Evolutionary conservation across 2,329 filamentous ascomycete genomes (phyloP).

Genomic region (Boeremia exigua): DNA sequence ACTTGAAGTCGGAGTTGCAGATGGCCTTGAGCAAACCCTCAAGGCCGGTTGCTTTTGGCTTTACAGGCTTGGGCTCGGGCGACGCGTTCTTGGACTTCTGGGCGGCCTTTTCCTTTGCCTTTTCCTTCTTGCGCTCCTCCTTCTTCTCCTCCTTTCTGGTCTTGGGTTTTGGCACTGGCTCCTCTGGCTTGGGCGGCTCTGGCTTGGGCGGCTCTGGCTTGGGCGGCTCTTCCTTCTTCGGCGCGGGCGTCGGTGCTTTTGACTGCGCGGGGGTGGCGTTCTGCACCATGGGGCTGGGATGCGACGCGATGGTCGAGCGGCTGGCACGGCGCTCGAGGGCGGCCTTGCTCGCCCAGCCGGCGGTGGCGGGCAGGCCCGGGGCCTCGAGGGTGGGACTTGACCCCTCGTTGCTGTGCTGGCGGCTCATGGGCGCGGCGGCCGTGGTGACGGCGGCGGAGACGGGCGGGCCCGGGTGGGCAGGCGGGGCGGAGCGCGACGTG

Average conservation of each 20-base stretch:
- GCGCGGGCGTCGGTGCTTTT: constrained; percentile 25
- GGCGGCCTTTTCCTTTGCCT: constrained; percentile 36
- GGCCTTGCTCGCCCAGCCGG: constrained; percentile 84
- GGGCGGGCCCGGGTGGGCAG: constrained; percentile 57
- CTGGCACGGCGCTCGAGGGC: constrained; percentile 75
- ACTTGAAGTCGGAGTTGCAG: constrained; percentile 55
- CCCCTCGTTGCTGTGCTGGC: constrained; percentile 79
- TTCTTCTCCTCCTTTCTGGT: constrained; percentile 34
- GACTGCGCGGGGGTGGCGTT: constrained; percentile 52
- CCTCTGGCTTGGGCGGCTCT: constrained; percentile 35
- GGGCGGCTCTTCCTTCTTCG: constrained; percentile 37
- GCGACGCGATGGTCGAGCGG: constrained; percentile 79
- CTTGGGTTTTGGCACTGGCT: constrained; percentile 33
- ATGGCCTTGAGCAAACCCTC: constrained; percentile 50
- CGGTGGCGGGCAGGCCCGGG: constrained; percentile 89
- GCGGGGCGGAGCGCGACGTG: constrained; percentile 58
- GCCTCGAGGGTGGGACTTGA: constrained; percentile 68
- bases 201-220: constrained; percentile 29
- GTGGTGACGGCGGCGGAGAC: constrained; percentile 50
- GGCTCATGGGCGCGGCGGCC: constrained; percentile 66
- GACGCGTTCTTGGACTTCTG: constrained; percentile 37
- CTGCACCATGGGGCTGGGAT: constrained; percentile 76
- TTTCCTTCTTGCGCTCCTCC: constrained; percentile 27
- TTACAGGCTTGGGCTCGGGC: constrained; percentile 29
- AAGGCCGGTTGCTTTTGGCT: constrained; percentile 36